Base-by-base conservation (phyloP, 495 filamentous ascomycete species). In the Cairneyella variabilis region DNA sequence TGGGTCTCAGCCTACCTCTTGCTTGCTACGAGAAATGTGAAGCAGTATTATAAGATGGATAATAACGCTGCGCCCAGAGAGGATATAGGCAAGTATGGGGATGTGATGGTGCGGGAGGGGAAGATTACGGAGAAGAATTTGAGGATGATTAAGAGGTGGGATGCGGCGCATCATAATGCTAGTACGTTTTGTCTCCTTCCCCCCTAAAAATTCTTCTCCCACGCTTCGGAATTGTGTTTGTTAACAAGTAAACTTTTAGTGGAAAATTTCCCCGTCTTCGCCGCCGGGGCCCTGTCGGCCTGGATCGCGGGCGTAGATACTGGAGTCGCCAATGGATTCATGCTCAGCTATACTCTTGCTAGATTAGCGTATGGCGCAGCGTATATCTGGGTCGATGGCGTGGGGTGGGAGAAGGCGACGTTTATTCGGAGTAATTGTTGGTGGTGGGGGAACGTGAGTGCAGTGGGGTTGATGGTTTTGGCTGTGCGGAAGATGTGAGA, bases 111-210 rank as follows among this genome's bases (percentile, higher is more conserved):
- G 14, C 58, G 70, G 30, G 17, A 66, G 21, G 77, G 76, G 36
- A 78, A 78, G 59, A 66, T 82, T 25, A 74, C 63, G 8, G 69
- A 71, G 32, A 46, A 53, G 14, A 65, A 68, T 39, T 64, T 79
- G 34, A 61, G 74, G 27, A 72, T 66, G 60, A 54, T 82, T 17
- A 72, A 71, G 61, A 71, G 76, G 1, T 60, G 65, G 58, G 75
- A 78, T 56, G 62, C 69, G 0, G 73, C 76, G 14, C 71, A 76
- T 55, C 69, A 66, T 10, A 81, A 79, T 58, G 61, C 71, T 0
- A 61, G 77, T 4, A 77, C 80, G 60, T 68, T 72, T 21, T 80
- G 66, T 53, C 41, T 73, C 0, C 51, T 80, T 7, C 74, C 80
- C 58, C 71, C 69, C 3, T 71, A 66, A 14, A 66, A 65, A 0